phyloP scores from a whole-genome alignment of 139 green algal genomes.

The Chlamydomonas schloesseri region DNA sequence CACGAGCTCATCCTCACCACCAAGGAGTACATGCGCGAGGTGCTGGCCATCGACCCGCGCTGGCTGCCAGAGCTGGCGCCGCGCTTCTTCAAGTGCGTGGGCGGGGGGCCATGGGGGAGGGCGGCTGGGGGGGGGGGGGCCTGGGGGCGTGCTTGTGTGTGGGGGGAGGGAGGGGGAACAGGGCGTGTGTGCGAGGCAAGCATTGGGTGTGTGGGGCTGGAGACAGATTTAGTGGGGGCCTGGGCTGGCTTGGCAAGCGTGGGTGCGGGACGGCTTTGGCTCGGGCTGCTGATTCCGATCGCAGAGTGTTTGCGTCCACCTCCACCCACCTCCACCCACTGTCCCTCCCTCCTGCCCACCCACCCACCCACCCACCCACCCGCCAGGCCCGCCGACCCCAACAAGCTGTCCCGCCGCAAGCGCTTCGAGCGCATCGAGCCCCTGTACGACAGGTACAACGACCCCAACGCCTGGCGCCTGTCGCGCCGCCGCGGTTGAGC shows the following conservation, averaged over 20 bases:
- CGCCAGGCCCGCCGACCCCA: conserved; percentile 77
- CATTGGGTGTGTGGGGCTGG: too few relatives aligned
- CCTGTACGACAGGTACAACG: conserved; percentile 93
- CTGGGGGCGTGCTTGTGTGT: too few relatives aligned
- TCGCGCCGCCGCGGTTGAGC: conserved; percentile 76
- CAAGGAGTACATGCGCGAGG: conserved; percentile 98
- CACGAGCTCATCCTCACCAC: conserved; percentile 93
- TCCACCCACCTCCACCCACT: neutral
- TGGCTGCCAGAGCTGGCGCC: conserved; percentile 98
- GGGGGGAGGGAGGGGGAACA: neutral
- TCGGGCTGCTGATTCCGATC: too few relatives aligned
- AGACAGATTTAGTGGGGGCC: too few relatives aligned
- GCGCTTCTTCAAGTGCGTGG: conserved; percentile 91
- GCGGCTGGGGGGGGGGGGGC: neutral
- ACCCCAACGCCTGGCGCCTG: conserved; percentile 91
- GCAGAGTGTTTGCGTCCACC: neutral
- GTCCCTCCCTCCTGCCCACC: neutral
- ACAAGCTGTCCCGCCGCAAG: conserved; percentile 95
- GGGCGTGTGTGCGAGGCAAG: neutral
- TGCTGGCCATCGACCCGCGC: conserved; percentile 90
- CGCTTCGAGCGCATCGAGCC: conserved; percentile 96
- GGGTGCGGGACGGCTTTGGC: too few relatives aligned
- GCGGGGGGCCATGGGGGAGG: neutral
- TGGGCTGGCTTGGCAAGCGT: too few relatives aligned
- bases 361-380: neutral